Conservation (phyloP, 2,329 filamentous ascomycete species). For the Amesomyces nigricolor region DNA sequence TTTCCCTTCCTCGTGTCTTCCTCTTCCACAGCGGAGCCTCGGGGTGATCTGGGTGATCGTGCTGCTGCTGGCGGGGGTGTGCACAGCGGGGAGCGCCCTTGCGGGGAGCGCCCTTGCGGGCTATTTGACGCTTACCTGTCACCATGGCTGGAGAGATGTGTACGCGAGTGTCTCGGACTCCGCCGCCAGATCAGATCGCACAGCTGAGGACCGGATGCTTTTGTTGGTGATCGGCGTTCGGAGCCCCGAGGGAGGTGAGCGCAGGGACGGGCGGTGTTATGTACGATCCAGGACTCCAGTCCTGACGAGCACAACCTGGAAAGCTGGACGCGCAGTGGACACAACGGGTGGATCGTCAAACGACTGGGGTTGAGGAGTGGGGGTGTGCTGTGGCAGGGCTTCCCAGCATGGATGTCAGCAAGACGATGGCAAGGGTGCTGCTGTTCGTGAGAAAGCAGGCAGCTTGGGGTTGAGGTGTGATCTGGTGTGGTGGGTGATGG, state of each 20-base stretch:
- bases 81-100: slow-evolving; percentile 31
- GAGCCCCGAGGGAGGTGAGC: slow-evolving; percentile 6
- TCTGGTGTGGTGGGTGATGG: too few relatives aligned
- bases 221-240: slow-evolving; percentile 14
- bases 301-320: too few relatives aligned
- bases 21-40: slow-evolving; percentile 5
- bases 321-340: neutral
- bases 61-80: neutral
- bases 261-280: neutral
- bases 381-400: neutral
- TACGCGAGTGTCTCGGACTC: slow-evolving; percentile 12
- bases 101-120: slow-evolving; percentile 33
- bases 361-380: neutral
- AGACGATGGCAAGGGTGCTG: neutral
- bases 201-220: slow-evolving; percentile 1
- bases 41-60: neutral
- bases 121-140: slow-evolving; percentile 38
- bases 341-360: slow-evolving; percentile 1
- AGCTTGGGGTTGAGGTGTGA: neutral
- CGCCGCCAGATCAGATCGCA: slow-evolving; percentile 6
- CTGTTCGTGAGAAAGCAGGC: neutral
- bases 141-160: slow-evolving; percentile 35
- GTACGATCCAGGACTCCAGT: neutral
- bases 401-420: neutral
- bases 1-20: neutral